Evolutionary conservation across 1,284 basidiomycete genomes (phyloP), one percentile per base, ranked within the genome.

Genomic region (Cryptococcus sp.): DNA sequence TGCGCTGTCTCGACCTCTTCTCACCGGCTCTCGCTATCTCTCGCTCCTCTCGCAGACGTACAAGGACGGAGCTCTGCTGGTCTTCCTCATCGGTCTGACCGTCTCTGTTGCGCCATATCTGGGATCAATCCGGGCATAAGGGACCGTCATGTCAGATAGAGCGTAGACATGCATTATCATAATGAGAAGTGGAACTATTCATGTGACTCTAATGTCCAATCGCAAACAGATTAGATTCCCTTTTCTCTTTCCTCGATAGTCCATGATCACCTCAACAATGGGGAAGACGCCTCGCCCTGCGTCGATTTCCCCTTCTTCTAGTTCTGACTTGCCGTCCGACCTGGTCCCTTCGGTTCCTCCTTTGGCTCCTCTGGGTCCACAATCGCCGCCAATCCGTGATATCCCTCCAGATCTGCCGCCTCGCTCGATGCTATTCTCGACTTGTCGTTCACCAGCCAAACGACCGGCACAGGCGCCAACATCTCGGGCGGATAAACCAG

Each of bases 401-500:
- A 57, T 18, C 48, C 45, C 19, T 38, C 51, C 37, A 72, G 45
- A 35, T 63, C 57, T 4, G 50, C 56, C 14, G 54, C 59, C 46
- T 69, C 66, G 14, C 39, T 47, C 43, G 57, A 46, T 14, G 60
- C 84, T 22, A 87, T 80, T 18, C 84, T 84, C 18, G 81, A 80
- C 2, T 76, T 74, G 63, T 87, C 86, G 63, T 84, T 81, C 0
- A 84, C 84, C 7, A 89, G 75, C 86, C 86, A 89, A 41, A 90
- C 85, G 43, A 83, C 80, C 0, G 86, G 86, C 7, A 78, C 73
- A 9, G 84, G 84, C 5, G 83, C 83, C 50, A 86, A 78, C 34
- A 89, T 76, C 65, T 86, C 85, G 2, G 86, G 84, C 2, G 86
- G 84, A 65, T 89, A 89, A 35, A 90, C 72, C 52, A 88, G 81